Conservation (phyloP, 2,329 filamentous ascomycete species). For the Diaporthe sp. region DNA sequence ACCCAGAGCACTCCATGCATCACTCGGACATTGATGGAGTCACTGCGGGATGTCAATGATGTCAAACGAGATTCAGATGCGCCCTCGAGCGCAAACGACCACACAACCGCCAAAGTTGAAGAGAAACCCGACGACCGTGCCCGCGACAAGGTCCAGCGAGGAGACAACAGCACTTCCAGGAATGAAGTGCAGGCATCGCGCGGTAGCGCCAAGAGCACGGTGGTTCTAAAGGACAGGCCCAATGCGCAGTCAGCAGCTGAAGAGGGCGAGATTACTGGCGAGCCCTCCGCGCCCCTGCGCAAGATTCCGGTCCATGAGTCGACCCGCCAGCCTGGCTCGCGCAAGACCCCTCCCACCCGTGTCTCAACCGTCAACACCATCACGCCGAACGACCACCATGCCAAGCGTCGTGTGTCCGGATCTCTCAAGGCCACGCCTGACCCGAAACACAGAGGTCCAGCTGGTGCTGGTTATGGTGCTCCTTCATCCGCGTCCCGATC, state of each 20-base stretch:
- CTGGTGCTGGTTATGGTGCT: not conserved
- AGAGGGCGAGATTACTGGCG: not conserved
- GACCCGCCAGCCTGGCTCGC: not conserved
- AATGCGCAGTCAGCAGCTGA: not conserved
- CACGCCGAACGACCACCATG: not conserved
- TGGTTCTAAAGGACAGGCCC: not conserved
- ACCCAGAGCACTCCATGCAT: not conserved
- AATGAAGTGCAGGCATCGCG: not conserved
- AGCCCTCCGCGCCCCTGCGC: not conserved
- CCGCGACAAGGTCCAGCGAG: not conserved
- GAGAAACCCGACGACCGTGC: not conserved
- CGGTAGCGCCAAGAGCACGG: no score
- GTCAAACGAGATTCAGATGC: not conserved
- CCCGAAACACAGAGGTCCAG: not conserved
- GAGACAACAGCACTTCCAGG: not conserved
- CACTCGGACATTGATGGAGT: not conserved
- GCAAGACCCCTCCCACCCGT: not conserved
- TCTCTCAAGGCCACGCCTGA: not conserved
- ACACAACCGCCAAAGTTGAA: not conserved
- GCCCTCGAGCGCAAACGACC: not conserved
- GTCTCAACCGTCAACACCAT: not conserved
- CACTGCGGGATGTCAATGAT: not conserved
- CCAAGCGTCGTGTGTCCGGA: not conserved
- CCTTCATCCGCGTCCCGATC: not conserved
- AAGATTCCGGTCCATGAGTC: not conserved